phyloP scores from a whole-genome alignment of 345 rosid genomes.

The Hypericum androsaemum region DNA sequence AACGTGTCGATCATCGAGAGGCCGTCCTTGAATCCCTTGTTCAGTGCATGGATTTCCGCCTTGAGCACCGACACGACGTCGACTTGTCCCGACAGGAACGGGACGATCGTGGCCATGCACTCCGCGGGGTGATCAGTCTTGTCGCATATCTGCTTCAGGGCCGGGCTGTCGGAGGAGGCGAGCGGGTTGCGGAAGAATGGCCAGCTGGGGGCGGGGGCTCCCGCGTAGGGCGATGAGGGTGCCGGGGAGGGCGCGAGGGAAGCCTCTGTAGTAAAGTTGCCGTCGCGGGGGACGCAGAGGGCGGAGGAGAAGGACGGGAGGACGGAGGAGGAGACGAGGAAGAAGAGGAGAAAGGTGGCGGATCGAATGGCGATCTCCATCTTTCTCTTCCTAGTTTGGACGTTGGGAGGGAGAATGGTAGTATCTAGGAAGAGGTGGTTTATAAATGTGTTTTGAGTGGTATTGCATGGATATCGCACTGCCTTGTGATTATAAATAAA shows the following conservation, averaged over 20 bases:
- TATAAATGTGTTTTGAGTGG: too few species aligned
- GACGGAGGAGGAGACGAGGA: constrained; percentile 1
- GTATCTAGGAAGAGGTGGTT: too few species aligned
- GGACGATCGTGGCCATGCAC: constrained; percentile 7
- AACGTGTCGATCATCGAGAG: not conserved
- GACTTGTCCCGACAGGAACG: not conserved
- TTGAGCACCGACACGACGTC: constrained; percentile 10
- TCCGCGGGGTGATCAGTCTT: not conserved
- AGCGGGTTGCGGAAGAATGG: not conserved
- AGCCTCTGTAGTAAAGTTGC: not conserved
- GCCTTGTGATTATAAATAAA: too few species aligned
- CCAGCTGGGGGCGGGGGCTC: not conserved
- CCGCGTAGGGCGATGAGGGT: not conserved
- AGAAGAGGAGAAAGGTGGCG: not conserved
- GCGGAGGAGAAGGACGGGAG: not conserved
- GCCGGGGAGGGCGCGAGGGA: not conserved
- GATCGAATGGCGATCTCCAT: too few species aligned
- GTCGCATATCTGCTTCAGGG: constrained; percentile 7
- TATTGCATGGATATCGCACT: too few species aligned
- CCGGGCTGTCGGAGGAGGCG: not conserved
- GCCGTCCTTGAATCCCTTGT: constrained; percentile 1
- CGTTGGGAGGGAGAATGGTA: too few species aligned
- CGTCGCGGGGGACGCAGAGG: not conserved
- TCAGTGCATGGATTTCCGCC: constrained; percentile 10
- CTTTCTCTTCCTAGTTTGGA: too few species aligned